phyloP scores from a whole-genome alignment of 805 yeast genomes.

The Wickerhamomyces subpelliculosus region DNA sequence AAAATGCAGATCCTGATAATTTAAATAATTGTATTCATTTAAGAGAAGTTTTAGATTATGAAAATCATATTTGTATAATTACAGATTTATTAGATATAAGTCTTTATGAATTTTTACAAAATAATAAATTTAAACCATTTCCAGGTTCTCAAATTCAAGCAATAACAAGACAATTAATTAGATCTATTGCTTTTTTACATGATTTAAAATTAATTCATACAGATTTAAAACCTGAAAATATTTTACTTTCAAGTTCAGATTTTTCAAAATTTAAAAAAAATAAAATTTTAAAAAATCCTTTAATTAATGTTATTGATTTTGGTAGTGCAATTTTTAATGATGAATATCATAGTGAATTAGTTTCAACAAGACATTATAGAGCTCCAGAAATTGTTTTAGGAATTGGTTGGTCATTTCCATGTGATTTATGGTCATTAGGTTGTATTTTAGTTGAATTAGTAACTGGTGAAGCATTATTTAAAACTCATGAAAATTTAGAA shows the following conservation, averaged over 20 bases:
- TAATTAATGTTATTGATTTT: constrained; percentile 87
- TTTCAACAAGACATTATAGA: constrained; percentile 91
- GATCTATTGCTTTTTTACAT: constrained; percentile 84
- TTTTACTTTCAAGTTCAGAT: constrained; percentile 33
- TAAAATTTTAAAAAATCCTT: constrained; percentile 64
- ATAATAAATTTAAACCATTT: constrained; percentile 79
- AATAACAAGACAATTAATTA: constrained; percentile 74
- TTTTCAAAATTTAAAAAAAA: constrained; percentile 16
- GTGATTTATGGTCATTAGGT: constrained; percentile 96
- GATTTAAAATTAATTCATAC: constrained; percentile 90
- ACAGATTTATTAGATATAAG: constrained; percentile 83
- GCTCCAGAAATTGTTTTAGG: constrained; percentile 96
- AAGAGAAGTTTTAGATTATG: constrained; percentile 83
- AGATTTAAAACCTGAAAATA: constrained; percentile 94
- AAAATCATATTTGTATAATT: constrained; percentile 91
- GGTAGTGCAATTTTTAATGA: constrained; percentile 95
- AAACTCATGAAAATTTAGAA: constrained; percentile 90
- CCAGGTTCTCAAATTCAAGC: constrained; percentile 92
- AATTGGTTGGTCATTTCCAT: constrained; percentile 94
- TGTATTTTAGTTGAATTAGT: constrained; percentile 87
- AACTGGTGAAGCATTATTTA: constrained; percentile 91
- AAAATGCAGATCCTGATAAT: constrained; percentile 58
- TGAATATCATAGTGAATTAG: constrained; percentile 88
- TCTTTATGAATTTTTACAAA: constrained; percentile 83
- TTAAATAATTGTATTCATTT: constrained; percentile 76